phyloP scores from a whole-genome alignment of 2,329 filamentous ascomycete genomes.

The Nannizzia gypsea region DNA sequence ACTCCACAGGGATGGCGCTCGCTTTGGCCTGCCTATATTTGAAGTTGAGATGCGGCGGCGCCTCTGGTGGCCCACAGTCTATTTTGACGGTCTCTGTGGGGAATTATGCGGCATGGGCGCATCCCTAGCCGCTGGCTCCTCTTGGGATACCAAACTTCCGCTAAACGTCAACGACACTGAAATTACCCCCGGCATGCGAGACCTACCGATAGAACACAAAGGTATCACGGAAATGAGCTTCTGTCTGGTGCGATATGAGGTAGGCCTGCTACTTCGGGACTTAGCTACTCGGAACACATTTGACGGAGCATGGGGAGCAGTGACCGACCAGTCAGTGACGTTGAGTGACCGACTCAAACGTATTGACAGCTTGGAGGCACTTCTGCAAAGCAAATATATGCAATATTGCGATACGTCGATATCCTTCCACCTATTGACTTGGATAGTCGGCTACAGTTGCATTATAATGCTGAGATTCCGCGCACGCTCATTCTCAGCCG shows the following conservation, averaged over 20 bases:
- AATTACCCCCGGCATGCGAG: conserved; percentile 30
- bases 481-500: conserved; percentile 18
- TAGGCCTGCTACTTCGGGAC: conserved; percentile 32
- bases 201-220: conserved; percentile 19
- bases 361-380: conserved; percentile 20
- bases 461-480: background rate
- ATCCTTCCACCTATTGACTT: conserved; percentile 20
- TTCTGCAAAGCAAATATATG: conserved; percentile 24
- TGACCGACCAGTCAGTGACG: background rate
- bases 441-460: background rate
- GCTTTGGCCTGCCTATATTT: conserved; percentile 30
- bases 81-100: background rate
- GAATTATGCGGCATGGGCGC: background rate
- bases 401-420: conserved; percentile 27
- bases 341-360: conserved; percentile 15
- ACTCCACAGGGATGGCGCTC: conserved; percentile 50
- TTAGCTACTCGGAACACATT: conserved; percentile 10
- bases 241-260: conserved; percentile 32
- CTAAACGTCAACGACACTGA: conserved; percentile 35
- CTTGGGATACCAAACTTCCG: conserved; percentile 35
- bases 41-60: conserved; percentile 34
- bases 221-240: conserved; percentile 34
- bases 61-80: conserved; percentile 25
- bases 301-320: background rate
- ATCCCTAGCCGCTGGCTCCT: conserved; percentile 20